Evolutionary conservation across 1,139 yeast genomes (phyloP), one percentile per base, ranked within the genome.

Genomic region (Hyphopichia pseudoburtonii): DNA sequence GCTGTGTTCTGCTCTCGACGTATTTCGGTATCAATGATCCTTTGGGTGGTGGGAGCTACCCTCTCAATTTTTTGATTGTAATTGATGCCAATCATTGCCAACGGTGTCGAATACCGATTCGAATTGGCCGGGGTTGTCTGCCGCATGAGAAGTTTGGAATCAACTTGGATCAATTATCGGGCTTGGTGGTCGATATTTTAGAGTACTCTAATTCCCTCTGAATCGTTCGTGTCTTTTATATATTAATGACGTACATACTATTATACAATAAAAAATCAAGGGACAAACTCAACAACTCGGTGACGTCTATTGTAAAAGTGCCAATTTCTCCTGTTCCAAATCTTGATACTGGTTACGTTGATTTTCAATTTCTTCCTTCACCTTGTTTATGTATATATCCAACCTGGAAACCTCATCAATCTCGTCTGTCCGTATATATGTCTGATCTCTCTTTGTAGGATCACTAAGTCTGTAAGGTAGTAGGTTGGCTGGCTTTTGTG

Each of bases 391-490:
- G 19, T 86, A 94, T 16, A 78, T 71, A 15, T 82, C 80, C 38
- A 87, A 66, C 40, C 95, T 69, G 29, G 84, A 88, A 38, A 86
- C 60, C 54, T 90, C 97, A 45, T 89, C 95, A 22, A 70, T 69
- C 55, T 90, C 97, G 41, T 70, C 75, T 3, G 69, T 62, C 36
- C 74, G 49, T 22, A 65, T 57, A 42, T 56, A 71, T 42, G 70
- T 74, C 41, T 68, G 76, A 43, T 70, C 76, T 40, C 66, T 51
- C 38, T 63, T 67, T 3, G 58, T 61, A 3, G 68, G 70, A 33
- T 66, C 73, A 2, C 74, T 52, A 40, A 79, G 70, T 42, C 71
- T 73, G 37, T 79, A 76, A 1, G 95, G 94, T 32, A 89, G 62
- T 37, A 84, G 53, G 36, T 87, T 86, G 22, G 88, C 83, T 2